Evolutionary conservation across 441 rosid genomes (phyloP).

Genomic region (Biscutella laevigata): DNA sequence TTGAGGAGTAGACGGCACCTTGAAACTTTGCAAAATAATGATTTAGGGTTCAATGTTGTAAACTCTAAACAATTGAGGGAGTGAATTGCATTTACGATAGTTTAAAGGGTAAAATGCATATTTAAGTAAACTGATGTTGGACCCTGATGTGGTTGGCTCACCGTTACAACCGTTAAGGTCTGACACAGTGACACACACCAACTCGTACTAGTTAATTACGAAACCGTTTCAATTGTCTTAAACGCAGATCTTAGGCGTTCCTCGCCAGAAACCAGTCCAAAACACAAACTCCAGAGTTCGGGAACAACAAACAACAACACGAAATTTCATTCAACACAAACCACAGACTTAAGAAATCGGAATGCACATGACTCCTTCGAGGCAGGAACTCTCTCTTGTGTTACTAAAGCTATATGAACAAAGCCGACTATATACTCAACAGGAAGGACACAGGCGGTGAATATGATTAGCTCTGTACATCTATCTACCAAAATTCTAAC

Average conservation of each 20-base stretch:
- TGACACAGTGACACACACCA: no score
- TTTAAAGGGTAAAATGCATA: background rate
- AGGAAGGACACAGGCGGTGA: background rate
- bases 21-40: background rate
- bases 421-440: slow-evolving; percentile 16
- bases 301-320: slow-evolving; percentile 1
- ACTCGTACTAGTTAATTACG: no score
- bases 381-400: slow-evolving; percentile 7
- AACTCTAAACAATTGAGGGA: slow-evolving; percentile 24
- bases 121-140: no score
- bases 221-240: no score
- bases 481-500: slow-evolving; percentile 27
- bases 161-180: no score
- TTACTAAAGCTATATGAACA: slow-evolving; percentile 15
- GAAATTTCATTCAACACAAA: slow-evolving; percentile 9
- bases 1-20: no score
- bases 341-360: background rate
- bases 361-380: background rate
- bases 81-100: background rate
- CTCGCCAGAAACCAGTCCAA: background rate
- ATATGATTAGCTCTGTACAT: slow-evolving; percentile 21
- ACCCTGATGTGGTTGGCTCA: no score
- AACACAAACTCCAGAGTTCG: slow-evolving; percentile 2
- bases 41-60: slow-evolving; percentile 41
- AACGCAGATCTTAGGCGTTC: no score